Conservation (phyloP, 179 eudicot species). For the Nepenthes alata region DNA sequence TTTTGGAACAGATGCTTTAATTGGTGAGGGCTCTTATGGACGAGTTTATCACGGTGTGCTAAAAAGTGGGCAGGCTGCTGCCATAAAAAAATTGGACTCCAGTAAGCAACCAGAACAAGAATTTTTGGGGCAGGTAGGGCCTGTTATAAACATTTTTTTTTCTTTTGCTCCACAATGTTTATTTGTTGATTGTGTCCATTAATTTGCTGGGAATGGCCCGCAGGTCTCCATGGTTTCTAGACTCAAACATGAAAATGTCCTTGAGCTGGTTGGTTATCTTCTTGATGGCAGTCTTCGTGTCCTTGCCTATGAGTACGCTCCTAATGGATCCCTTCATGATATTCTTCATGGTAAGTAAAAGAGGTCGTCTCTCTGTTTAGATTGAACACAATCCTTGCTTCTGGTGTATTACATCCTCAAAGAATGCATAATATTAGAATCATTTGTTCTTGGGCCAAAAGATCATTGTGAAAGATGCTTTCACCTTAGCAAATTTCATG, state of each 20-base stretch:
- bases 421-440: no score
- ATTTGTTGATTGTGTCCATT: not conserved
- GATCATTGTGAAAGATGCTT: no score
- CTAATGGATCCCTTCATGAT: slow-evolving; percentile 78
- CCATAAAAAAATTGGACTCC: slow-evolving; percentile 79
- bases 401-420: not conserved
- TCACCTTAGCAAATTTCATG: no score
- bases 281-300: slow-evolving; percentile 68
- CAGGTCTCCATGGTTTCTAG: slow-evolving; percentile 97
- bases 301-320: slow-evolving; percentile 69
- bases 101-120: slow-evolving; percentile 94
- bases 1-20: slow-evolving; percentile 73
- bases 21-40: slow-evolving; percentile 98
- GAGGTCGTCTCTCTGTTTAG: slow-evolving; percentile 2
- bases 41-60: slow-evolving; percentile 79
- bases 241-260: slow-evolving; percentile 65
- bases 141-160: not conserved
- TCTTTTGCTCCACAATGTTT: not conserved
- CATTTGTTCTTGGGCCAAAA: no score
- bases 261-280: slow-evolving; percentile 67
- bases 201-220: slow-evolving; percentile 5
- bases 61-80: slow-evolving; percentile 63
- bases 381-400: not conserved
- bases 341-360: slow-evolving; percentile 62
- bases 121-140: slow-evolving; percentile 65